These are phyloP conservation scores for Metschnikowia bowlesiae DNA, from an alignment of 805 yeast genomes.

Conservation along the genomic window DNA sequence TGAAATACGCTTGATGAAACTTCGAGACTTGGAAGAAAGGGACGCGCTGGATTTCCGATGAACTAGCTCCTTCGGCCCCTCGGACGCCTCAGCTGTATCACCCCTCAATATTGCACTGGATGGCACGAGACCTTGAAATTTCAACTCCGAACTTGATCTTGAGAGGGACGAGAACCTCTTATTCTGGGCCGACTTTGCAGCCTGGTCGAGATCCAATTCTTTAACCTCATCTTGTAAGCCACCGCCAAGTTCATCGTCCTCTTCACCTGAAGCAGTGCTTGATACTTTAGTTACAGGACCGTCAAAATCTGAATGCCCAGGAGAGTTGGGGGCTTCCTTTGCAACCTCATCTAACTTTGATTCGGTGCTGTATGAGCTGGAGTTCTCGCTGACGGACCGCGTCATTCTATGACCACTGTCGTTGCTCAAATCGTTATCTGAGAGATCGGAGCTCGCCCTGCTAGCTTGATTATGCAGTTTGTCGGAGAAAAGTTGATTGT, in stretches of 20 bases:
- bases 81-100: slow-evolving; percentile 1
- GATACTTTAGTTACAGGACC: neutral
- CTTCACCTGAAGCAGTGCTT: neutral
- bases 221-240: neutral
- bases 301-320: neutral
- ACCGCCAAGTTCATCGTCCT: neutral
- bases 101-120: slow-evolving; percentile 12
- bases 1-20: slow-evolving; percentile 32
- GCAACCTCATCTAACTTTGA: neutral
- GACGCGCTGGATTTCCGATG: slow-evolving; percentile 24
- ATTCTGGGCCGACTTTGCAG: neutral
- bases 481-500: neutral
- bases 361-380: neutral
- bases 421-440: neutral
- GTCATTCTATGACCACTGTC: neutral
- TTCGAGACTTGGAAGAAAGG: slow-evolving; percentile 25
- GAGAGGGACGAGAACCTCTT: slow-evolving; percentile 10
- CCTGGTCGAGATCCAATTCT: neutral
- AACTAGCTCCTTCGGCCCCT: slow-evolving; percentile 9
- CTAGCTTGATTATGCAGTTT: neutral
- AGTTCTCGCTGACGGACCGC: neutral
- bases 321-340: neutral
- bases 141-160: slow-evolving; percentile 15
- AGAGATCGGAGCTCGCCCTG: neutral
- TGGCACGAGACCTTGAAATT: slow-evolving; percentile 13